Conservation (phyloP, 2,329 filamentous ascomycete genomes). For the Cladosporium sp. region DNA sequence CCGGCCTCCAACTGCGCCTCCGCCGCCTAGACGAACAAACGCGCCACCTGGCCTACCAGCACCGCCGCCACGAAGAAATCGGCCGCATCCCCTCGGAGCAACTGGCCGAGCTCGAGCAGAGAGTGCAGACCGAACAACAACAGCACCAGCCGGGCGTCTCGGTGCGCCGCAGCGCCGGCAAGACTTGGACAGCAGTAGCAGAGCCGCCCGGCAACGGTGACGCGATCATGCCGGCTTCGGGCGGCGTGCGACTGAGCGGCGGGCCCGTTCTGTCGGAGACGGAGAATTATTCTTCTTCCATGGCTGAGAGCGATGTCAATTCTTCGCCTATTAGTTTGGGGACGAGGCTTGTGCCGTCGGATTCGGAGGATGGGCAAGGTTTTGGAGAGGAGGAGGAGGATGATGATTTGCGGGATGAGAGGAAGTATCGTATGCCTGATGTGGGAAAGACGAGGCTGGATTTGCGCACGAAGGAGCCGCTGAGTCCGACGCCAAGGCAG, state of each 20-base stretch:
- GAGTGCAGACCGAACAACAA: conserved; percentile 41
- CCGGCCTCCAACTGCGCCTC: conserved; percentile 42
- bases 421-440: conserved; percentile 71
- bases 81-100: conserved; percentile 68
- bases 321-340: conserved; percentile 49
- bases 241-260: conserved; percentile 28
- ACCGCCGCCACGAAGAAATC: conserved; percentile 45
- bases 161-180: conserved; percentile 51
- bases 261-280: conserved; percentile 34
- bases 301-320: conserved; percentile 40
- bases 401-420: conserved; percentile 55
- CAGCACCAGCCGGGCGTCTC: conserved; percentile 47
- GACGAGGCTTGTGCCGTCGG: conserved; percentile 48
- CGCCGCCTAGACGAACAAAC: conserved; percentile 37
- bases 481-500: conserved; percentile 22
- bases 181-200: neutral
- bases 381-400: conserved; percentile 33
- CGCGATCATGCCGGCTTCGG: conserved; percentile 36
- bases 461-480: conserved; percentile 27
- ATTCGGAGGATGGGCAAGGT: conserved; percentile 39
- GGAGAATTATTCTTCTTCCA: conserved; percentile 22
- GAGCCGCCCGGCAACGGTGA: conserved; percentile 42
- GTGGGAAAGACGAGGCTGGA: conserved; percentile 54
- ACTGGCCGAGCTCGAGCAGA: conserved; percentile 60
- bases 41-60: conserved; percentile 31